phyloP scores from a whole-genome alignment of 306 rosid species.

The Urtica urens region DNA sequence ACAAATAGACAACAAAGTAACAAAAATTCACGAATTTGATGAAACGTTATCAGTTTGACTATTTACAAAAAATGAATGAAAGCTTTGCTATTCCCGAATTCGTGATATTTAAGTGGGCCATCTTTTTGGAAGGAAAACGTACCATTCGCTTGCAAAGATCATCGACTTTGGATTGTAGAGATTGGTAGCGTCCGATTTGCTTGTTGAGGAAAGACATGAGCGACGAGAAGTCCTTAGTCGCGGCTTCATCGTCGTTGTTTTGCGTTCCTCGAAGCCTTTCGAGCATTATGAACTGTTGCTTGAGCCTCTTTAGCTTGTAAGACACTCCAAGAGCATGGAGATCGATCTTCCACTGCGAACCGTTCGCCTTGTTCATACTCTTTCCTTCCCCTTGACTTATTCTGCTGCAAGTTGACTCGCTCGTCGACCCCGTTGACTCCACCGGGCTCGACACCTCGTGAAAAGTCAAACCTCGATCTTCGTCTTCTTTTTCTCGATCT shows the following conservation, averaged over 20 bases:
- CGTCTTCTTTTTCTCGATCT: constrained; percentile 21
- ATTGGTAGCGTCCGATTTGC: constrained; percentile 65
- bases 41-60: too few relatives aligned
- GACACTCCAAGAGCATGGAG: constrained; percentile 85
- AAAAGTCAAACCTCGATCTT: too few relatives aligned
- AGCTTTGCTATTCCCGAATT: too few relatives aligned
- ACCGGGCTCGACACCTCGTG: constrained; percentile 22
- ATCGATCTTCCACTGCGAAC: constrained; percentile 68
- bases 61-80: too few relatives aligned
- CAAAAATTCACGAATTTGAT: too few relatives aligned
- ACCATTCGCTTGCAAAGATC: constrained; percentile 87
- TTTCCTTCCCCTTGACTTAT: constrained; percentile 15
- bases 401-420: constrained; percentile 11
- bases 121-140: constrained; percentile 14
- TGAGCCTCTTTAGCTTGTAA: constrained; percentile 88
- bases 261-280: constrained; percentile 74
- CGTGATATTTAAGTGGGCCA: constrained; percentile 9
- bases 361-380: constrained; percentile 15
- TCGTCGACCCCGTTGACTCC: constrained; percentile 27
- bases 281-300: constrained; percentile 72
- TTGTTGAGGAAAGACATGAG: constrained; percentile 55
- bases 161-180: constrained; percentile 73
- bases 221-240: constrained; percentile 37
- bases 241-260: constrained; percentile 30
- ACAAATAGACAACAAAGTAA: too few relatives aligned